Evolutionary conservation across 768 basidiomycete species (phyloP).

Genomic region (Lactarius deliciosus): DNA sequence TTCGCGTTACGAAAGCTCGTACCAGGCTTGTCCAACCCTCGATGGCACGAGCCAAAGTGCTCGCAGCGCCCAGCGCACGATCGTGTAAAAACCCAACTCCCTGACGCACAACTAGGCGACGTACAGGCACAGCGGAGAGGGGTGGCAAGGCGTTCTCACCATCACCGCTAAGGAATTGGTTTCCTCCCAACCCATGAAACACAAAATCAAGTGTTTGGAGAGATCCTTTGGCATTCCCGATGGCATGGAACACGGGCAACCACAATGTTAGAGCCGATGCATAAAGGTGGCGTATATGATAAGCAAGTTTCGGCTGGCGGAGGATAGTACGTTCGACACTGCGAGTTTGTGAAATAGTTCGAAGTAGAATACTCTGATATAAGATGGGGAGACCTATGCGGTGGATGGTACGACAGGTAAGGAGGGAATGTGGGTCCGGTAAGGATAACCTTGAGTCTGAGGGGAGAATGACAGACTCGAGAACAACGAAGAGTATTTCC

Average conservation of each 20-base stretch:
- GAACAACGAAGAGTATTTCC: slow-evolving; percentile 14
- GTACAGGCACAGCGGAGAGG: slow-evolving; percentile 15
- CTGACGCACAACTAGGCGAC: slow-evolving; percentile 14
- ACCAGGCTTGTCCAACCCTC: slow-evolving; percentile 23
- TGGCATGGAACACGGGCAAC: slow-evolving; percentile 17
- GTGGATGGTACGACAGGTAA: slow-evolving; percentile 17
- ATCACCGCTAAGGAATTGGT: background rate
- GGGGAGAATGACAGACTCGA: slow-evolving; percentile 11
- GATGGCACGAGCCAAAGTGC: slow-evolving; percentile 12
- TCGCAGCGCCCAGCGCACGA: background rate
- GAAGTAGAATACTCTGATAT: slow-evolving; percentile 16
- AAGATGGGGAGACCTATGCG: slow-evolving; percentile 23
- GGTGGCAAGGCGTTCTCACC: background rate
- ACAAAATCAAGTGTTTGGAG: slow-evolving; percentile 22
- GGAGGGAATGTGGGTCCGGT: background rate
- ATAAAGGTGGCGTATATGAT: slow-evolving; percentile 20
- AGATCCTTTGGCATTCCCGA: slow-evolving; percentile 15
- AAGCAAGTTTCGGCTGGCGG: slow-evolving; percentile 11
- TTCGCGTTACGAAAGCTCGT: background rate
- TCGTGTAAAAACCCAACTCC: background rate
- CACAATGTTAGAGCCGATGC: background rate
- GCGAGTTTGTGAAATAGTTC: background rate
- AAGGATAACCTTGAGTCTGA: background rate
- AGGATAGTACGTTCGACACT: slow-evolving; percentile 8
- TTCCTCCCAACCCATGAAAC: background rate